A percentile compares a stretch with the other conserved stretches of the same genome.
Evolutionary conservation across 2,329 filamentous ascomycete species (phyloP).

Genomic region (Neonectria punicea): DNA sequence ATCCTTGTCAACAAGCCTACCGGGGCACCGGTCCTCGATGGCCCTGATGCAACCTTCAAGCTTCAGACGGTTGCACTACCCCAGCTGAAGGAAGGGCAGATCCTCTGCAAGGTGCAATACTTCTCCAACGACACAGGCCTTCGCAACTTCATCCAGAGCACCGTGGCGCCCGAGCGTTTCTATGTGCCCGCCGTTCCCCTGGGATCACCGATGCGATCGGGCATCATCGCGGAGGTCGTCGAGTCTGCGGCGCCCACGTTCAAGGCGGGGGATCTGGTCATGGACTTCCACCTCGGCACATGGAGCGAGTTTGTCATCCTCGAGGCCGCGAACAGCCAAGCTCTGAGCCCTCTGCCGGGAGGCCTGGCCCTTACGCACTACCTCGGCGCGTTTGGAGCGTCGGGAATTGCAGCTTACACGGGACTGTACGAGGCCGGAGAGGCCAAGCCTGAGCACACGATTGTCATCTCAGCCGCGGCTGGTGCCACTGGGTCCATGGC

Average conservation of each 20-base stretch:
- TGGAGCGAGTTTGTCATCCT: constrained; percentile 44
- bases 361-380: constrained; percentile 40
- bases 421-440: constrained; percentile 39
- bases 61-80: constrained; percentile 40
- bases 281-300: constrained; percentile 44
- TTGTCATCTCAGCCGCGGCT: constrained; percentile 44
- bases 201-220: constrained; percentile 43
- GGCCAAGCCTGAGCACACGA: constrained; percentile 43
- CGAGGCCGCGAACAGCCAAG: constrained; percentile 40
- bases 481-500: constrained; percentile 46
- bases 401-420: constrained; percentile 42
- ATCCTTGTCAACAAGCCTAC: constrained; percentile 41
- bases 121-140: constrained; percentile 45
- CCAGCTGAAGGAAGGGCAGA: constrained; percentile 40
- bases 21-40: constrained; percentile 40
- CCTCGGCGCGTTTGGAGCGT: constrained; percentile 44
- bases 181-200: constrained; percentile 44
- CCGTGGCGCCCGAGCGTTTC: constrained; percentile 42
- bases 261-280: constrained; percentile 42
- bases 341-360: constrained; percentile 38
- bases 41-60: constrained; percentile 43
- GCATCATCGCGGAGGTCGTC: constrained; percentile 43
- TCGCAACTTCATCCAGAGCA: constrained; percentile 45
- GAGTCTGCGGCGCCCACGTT: constrained; percentile 40
- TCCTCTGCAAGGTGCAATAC: constrained; percentile 42